These are phyloP conservation scores for Exophiala calicioides DNA, from an alignment of 2,329 filamentous ascomycete species.

Conservation along the genomic window DNA sequence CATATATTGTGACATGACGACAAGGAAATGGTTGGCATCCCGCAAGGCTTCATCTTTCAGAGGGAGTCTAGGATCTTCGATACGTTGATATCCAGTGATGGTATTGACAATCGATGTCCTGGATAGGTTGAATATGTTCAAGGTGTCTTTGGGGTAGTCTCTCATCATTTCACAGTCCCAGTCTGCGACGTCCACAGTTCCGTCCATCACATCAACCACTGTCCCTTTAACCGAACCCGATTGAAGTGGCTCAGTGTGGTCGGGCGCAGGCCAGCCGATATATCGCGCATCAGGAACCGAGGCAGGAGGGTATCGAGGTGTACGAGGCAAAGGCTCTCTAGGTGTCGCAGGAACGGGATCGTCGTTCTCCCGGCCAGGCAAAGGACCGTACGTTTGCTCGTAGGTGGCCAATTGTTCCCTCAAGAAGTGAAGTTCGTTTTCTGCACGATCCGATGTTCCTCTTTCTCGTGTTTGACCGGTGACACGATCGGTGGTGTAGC, in stretches of 20 bases:
- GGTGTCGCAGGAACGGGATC: slow-evolving; percentile 10
- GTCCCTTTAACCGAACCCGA: slow-evolving; percentile 62
- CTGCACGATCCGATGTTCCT: slow-evolving; percentile 75
- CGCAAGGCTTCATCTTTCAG: slow-evolving; percentile 64
- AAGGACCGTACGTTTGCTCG: slow-evolving; percentile 54
- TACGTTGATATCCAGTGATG: slow-evolving; percentile 58
- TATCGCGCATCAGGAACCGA: slow-evolving; percentile 26
- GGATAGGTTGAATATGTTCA: slow-evolving; percentile 68
- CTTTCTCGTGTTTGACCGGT: slow-evolving; percentile 76
- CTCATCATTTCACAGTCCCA: slow-evolving; percentile 66
- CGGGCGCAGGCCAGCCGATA: slow-evolving; percentile 29
- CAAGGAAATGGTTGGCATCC: slow-evolving; percentile 75
- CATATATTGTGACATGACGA: slow-evolving; percentile 69
- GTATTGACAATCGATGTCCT: slow-evolving; percentile 70
- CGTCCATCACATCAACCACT: slow-evolving; percentile 74
- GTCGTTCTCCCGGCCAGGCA: slow-evolving; percentile 14
- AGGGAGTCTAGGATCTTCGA: slow-evolving; percentile 62
- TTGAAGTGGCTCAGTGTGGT: slow-evolving; percentile 15
- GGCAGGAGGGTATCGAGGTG: neutral
- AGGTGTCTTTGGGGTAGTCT: slow-evolving; percentile 43
- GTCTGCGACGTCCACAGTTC: slow-evolving; percentile 69
- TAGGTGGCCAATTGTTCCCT: slow-evolving; percentile 67
- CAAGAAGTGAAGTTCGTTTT: slow-evolving; percentile 70
- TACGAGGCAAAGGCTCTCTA: slow-evolving; percentile 1
- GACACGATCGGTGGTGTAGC: slow-evolving; percentile 83